Evolutionary conservation across 306 rosid genomes (phyloP), one percentile per base, ranked within the genome.

Genomic region (Trifolium pratense): DNA sequence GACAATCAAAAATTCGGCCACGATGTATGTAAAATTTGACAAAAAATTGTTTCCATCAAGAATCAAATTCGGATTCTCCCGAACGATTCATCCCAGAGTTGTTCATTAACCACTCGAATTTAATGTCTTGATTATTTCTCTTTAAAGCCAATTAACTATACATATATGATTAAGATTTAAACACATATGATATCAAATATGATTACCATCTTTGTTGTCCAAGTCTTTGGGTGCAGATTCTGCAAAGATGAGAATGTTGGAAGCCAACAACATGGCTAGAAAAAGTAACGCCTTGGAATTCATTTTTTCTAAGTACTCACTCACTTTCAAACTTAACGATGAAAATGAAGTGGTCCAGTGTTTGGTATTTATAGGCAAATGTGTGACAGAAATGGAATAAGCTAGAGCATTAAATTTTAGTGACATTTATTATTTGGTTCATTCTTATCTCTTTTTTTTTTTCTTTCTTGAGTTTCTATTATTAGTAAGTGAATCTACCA

Each of bases 181-280:
- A 7, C 7, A n/a, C 2, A n/a, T 15, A n/a, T 6, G n/a, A n/a
- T 5, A 48, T 5, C 16, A 6, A 6, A 21, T 21, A 21, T 48
- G 4, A 21, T 20, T 55, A 55, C 61, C 61, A 55, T 55, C 31
- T 1, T 55, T 55, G 10, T 55, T 55, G 31, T 55, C 11, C 6
- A 55, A 21, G 14, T 61, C 66, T 61, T 32, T 61, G 25, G 66
- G 14, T 61, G 43, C 18, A 34, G 40, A 36, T 23, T 61, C 25
- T 2, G 66, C 66, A 31, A 9, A 32, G 1, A 34, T 34, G 23
- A 61, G 14, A n/a, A 61, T 23, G 66, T 15, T 32, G 6, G 45
- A 61, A 61, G 66, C 66, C 43, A 61, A 32, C 23, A 61, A 61
- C 66, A 61, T 7, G 6, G 45, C 45, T 31, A 61, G 45, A n/a